phyloP scores from a whole-genome alignment of 805 yeast species.

The Isabelozyma heimii region DNA sequence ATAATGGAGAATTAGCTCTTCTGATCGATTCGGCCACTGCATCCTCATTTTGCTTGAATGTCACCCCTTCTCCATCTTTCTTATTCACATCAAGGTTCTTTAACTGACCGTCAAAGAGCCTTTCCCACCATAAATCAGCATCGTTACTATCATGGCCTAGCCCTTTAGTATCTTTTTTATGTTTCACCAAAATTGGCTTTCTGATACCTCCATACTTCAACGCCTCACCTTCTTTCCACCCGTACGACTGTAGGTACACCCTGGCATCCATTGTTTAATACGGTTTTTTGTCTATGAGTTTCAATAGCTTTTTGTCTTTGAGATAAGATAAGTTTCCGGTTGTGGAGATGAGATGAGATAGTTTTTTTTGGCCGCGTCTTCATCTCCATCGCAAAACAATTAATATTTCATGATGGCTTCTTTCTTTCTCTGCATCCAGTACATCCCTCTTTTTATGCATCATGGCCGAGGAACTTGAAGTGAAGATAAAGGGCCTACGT shows the following conservation, averaged over 20 bases:
- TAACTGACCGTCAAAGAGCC: slow-evolving; percentile 89
- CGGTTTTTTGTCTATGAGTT: neutral
- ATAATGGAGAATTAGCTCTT: slow-evolving; percentile 66
- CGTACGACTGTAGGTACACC: slow-evolving; percentile 69
- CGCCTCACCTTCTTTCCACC: slow-evolving; percentile 93
- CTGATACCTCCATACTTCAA: slow-evolving; percentile 73
- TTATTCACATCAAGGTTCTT: slow-evolving; percentile 64
- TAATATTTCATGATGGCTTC: neutral
- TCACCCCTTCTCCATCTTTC: slow-evolving; percentile 31
- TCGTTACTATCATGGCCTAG: slow-evolving; percentile 78
- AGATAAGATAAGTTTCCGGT: neutral
- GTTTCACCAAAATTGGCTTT: slow-evolving; percentile 85
- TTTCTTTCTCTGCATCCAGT: neutral
- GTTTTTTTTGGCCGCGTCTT: neutral
- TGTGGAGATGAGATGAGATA: neutral
- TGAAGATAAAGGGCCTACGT: neutral
- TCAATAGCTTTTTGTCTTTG: neutral
- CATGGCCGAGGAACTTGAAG: neutral
- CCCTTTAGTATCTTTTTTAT: slow-evolving; percentile 88
- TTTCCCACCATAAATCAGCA: slow-evolving; percentile 95
- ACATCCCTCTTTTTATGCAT: neutral
- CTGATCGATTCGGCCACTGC: slow-evolving; percentile 46
- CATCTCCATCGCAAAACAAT: too few relatives aligned
- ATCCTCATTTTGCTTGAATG: slow-evolving; percentile 52
- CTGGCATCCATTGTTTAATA: slow-evolving; percentile 62